A percentile compares a stretch with the other conserved stretches of the same genome.
These are phyloP conservation scores for Suillus brevipes DNA, from an alignment of 768 basidiomycete species.

Conservation along the genomic window DNA sequence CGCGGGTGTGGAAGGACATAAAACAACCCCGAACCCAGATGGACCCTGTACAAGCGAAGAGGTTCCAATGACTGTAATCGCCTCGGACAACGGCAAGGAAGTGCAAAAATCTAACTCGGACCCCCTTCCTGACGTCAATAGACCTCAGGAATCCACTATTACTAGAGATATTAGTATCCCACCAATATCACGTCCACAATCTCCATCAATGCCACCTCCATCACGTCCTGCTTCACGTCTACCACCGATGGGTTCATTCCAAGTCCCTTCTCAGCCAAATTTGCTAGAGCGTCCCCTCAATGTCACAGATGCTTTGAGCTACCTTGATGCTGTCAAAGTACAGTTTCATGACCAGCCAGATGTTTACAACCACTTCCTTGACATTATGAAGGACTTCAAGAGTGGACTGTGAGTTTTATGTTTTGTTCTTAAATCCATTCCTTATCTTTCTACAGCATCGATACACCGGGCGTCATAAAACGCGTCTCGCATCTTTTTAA, in stretches of 20 bases:
- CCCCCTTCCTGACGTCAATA: constrained; percentile 6
- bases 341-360: constrained; percentile 60
- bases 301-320: constrained; percentile 61
- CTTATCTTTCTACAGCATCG: constrained; percentile 61
- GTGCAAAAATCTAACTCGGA: constrained; percentile 4
- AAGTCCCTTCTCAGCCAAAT: constrained; percentile 19
- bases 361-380: constrained; percentile 63
- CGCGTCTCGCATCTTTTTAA: constrained; percentile 93
- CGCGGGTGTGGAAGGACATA: neutral
- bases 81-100: constrained; percentile 7
- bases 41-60: constrained; percentile 1
- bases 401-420: constrained; percentile 49
- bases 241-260: constrained; percentile 23
- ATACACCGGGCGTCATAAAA: constrained; percentile 95
- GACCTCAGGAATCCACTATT: neutral
- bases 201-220: constrained; percentile 14
- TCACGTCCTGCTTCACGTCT: constrained; percentile 19
- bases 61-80: neutral
- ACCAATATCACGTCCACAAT: constrained; percentile 5
- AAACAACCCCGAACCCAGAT: constrained; percentile 6
- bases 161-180: constrained; percentile 30
- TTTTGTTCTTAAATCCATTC: neutral
- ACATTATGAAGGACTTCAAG: constrained; percentile 79
- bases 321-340: constrained; percentile 64
- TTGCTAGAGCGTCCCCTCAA: constrained; percentile 48